Percentiles rank a stretch among this genome's conserved stretches.
Conservation (phyloP, 2,329 filamentous ascomycete species). For the Stagonosporopsis vannaccii region DNA sequence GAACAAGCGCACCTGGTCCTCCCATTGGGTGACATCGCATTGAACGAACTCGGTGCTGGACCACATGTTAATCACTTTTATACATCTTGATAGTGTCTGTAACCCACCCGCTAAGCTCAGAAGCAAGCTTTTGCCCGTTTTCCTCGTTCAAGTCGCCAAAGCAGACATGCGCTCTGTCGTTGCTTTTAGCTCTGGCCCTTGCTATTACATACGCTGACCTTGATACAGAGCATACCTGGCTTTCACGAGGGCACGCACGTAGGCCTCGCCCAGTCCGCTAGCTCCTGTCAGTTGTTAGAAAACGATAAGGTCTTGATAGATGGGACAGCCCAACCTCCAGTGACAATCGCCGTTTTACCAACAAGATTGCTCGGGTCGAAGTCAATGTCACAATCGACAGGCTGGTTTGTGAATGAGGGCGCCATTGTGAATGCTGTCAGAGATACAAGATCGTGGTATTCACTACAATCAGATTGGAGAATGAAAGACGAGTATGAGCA, state of each 20-base stretch:
- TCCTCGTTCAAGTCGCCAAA: not conserved
- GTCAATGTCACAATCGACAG: slow-evolving; percentile 4
- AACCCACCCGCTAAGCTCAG: not conserved
- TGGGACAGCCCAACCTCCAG: slow-evolving; percentile 8
- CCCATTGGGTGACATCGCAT: not conserved
- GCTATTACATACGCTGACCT: not conserved
- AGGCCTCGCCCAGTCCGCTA: not conserved
- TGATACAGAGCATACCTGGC: not conserved
- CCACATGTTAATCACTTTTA: not conserved
- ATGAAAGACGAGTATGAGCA: no score
- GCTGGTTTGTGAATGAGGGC: not conserved
- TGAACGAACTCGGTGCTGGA: not conserved
- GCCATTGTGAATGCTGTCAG: not conserved
- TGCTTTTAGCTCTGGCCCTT: not conserved
- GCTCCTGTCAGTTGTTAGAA: not conserved
- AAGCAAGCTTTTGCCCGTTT: not conserved
- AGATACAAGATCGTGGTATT: not conserved
- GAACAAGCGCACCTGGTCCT: not conserved
- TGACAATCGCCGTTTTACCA: slow-evolving; percentile 12
- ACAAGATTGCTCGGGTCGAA: not conserved
- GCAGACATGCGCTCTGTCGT: not conserved
- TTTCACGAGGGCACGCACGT: not conserved
- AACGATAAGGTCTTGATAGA: not conserved
- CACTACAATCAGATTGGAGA: no score
- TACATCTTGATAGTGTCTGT: not conserved